A percentile compares a stretch with the other conserved stretches of the same genome.
Evolutionary conservation across 148 eudicot genomes (phyloP).

Genomic region (Spergularia bocconei): DNA sequence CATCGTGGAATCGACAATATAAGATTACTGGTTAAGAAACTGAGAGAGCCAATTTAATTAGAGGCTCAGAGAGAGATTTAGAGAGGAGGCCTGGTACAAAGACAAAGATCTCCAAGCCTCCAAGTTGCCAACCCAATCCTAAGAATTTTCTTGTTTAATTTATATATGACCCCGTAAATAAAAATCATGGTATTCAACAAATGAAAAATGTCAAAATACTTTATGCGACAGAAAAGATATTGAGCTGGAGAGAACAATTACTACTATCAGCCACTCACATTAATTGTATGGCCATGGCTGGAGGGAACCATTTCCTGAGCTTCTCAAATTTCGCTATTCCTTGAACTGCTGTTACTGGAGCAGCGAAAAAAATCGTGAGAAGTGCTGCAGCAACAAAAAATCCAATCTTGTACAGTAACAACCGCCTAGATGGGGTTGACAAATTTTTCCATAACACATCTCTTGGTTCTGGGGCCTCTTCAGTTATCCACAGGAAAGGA

Average conservation of each 20-base stretch:
- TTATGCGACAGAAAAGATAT: no score
- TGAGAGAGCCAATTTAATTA: no score
- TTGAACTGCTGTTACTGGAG: constrained; percentile 88
- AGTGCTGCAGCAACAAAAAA: constrained; percentile 58
- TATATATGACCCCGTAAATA: background rate
- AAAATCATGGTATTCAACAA: background rate
- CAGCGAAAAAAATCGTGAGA: constrained; percentile 78
- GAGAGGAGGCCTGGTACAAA: no score
- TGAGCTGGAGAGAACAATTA: no score
- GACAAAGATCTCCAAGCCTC: no score
- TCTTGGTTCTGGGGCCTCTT: constrained; percentile 90
- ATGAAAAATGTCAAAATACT: background rate
- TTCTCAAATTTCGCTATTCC: constrained; percentile 86
- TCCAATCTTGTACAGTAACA: constrained; percentile 60
- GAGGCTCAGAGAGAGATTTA: no score
- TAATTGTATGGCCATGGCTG: constrained; percentile 73
- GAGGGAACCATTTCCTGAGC: constrained; percentile 89
- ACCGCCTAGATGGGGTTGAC: constrained; percentile 54
- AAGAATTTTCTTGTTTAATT: background rate
- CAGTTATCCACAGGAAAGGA: constrained; percentile 82
- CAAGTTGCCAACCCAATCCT: no score
- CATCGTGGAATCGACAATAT: background rate
- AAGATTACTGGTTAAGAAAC: no score
- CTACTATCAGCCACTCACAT: constrained; percentile 47
- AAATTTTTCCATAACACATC: constrained; percentile 79